Evolutionary conservation across 768 basidiomycete genomes (phyloP).

Genomic region (Auriscalpium orientale): DNA sequence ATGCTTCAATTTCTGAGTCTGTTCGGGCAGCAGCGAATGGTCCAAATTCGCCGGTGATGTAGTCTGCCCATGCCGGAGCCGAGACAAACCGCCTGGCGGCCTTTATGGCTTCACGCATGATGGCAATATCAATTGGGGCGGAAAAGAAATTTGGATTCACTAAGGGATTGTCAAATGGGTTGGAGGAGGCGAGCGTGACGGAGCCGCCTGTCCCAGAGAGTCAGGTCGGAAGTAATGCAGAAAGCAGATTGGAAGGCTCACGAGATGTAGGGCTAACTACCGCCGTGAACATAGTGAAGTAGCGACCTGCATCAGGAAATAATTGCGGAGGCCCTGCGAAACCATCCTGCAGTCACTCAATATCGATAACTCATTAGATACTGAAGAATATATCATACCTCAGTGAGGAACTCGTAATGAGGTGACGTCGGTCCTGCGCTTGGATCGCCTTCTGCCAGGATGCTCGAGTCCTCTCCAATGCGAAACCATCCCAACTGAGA

Average conservation of each 20-base stretch:
- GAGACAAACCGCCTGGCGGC: slow-evolving; percentile 21
- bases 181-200: slow-evolving; percentile 31
- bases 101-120: slow-evolving; percentile 24
- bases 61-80: slow-evolving; percentile 24
- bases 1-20: slow-evolving; percentile 9
- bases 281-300: neutral
- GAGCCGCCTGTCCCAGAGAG: slow-evolving; percentile 24
- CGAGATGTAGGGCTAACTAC: slow-evolving; percentile 13
- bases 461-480: slow-evolving; percentile 4
- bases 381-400: neutral
- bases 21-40: slow-evolving; percentile 4
- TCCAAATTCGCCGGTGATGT: slow-evolving; percentile 17
- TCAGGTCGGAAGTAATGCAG: no score
- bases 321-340: neutral
- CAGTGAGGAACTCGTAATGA: slow-evolving; percentile 9
- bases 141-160: slow-evolving; percentile 43
- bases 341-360: neutral
- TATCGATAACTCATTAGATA: no score
- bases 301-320: neutral
- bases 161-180: slow-evolving; percentile 38
- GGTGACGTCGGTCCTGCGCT: slow-evolving; percentile 9
- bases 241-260: neutral
- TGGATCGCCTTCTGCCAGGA: slow-evolving; percentile 9
- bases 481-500: slow-evolving; percentile 3
- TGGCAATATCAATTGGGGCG: slow-evolving; percentile 24